Evolutionary conservation across 2,329 filamentous ascomycete genomes (phyloP), one percentile per base, ranked within the genome.

Genomic region (Cadophora gregata): DNA sequence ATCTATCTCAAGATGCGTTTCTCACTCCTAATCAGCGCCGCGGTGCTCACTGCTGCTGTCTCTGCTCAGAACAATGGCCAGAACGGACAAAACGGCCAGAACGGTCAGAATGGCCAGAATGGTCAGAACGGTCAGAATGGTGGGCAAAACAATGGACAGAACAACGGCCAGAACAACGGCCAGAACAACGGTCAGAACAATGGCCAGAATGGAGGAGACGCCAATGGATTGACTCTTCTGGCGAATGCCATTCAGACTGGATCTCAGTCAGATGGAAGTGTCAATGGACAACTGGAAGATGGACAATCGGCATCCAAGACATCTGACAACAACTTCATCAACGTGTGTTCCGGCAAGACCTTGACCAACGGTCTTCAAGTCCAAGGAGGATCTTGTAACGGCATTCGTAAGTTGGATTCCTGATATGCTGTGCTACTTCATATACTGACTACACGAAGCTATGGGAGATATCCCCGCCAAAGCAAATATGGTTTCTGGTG

Each of bases 281-380:
- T 72, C 36, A 70, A 73, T 63, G 75, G 73, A 31, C 65, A 64
- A 25, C 65, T 65, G n/a, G 69, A 70, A 38, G 72, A 59, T 60
- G 72, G 71, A 24, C 75, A 77, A 64, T 70, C 75, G 19, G 38
- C 62, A 51, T 77, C 75, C 2, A 9, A 45, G 10, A 77, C 72
- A 10, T 77, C 76, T 2, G 58, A 68, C 14, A 76, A 77, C 67
- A 78, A 78, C 64, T 78, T 78, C 62, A 78, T 78, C 70, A 77
- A 78, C 66, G 66, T 70, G 55, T 78, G 76, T 60, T 64, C 69
- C 16, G 76, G 76, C n/a, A 73, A 76, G 75, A 83, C 80, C 0
- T 75, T 88, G 60, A 90, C 88, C 70, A 87, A 90, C 72, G 88
- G 88, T 74, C 77, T 83, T 38, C 88, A 90, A 76, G 80, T 84